Conservation (phyloP, 768 basidiomycete genomes). For the Kwoniella shandongensis region DNA sequence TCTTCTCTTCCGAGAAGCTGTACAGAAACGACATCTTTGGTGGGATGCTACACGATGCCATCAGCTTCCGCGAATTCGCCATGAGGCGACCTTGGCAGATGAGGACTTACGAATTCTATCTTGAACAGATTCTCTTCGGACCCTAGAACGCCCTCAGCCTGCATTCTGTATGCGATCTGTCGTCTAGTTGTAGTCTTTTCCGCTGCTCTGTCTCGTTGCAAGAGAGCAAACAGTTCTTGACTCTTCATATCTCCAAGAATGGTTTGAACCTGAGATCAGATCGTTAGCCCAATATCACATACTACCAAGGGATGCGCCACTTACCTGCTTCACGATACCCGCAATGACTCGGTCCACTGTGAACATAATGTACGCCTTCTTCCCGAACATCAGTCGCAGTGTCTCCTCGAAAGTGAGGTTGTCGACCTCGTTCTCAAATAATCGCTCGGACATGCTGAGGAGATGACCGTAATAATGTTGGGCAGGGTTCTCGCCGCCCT, state of each 20-base stretch:
- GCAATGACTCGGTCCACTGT: constrained; percentile 90
- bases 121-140: constrained; percentile 57
- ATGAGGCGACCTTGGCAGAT: background rate
- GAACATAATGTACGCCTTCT: constrained; percentile 83
- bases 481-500: constrained; percentile 56
- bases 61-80: background rate
- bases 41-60: constrained; percentile 40
- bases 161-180: constrained; percentile 57
- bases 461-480: constrained; percentile 83
- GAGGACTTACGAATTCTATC: constrained; percentile 54
- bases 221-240: constrained; percentile 76
- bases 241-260: constrained; percentile 79
- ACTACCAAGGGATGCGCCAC: constrained; percentile 62
- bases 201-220: constrained; percentile 64
- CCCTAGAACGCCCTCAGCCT: constrained; percentile 54
- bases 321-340: constrained; percentile 86
- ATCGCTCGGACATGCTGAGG: constrained; percentile 83
- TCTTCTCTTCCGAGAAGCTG: constrained; percentile 57
- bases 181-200: constrained; percentile 47
- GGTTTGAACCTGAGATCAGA: constrained; percentile 70
- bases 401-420: constrained; percentile 91
- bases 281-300: constrained; percentile 32
- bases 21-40: constrained; percentile 49
- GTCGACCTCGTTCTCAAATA: constrained; percentile 92
- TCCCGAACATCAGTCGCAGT: constrained; percentile 68